Percentiles rank a stretch among this genome's conserved stretches.
These are phyloP conservation scores for Emmonsia crescens DNA, from an alignment of 2,329 filamentous ascomycete genomes.

Conservation along the genomic window DNA sequence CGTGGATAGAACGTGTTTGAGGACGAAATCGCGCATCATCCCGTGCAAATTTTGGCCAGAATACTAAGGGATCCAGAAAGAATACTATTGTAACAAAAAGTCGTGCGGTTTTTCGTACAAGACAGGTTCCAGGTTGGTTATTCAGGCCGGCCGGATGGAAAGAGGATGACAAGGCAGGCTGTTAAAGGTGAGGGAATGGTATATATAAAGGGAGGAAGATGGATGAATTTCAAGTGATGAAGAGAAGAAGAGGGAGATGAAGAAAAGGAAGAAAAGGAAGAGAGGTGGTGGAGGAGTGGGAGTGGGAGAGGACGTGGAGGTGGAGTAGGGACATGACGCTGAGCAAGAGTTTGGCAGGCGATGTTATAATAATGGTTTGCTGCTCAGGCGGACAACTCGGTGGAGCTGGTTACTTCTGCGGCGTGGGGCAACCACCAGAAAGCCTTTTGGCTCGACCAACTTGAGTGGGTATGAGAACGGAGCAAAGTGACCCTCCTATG, in stretches of 20 bases:
- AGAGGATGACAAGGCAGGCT: background rate
- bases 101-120: background rate
- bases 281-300: conserved; percentile 9
- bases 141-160: background rate
- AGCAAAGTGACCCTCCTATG: too few relatives aligned
- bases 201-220: background rate
- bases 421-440: background rate
- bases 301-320: background rate
- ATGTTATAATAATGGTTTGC: too few relatives aligned
- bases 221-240: background rate
- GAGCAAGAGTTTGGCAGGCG: background rate
- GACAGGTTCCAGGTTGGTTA: background rate
- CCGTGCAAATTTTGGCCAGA: background rate
- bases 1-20: conserved; percentile 4
- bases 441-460: background rate
- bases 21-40: conserved; percentile 4
- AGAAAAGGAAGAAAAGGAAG: background rate
- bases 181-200: background rate
- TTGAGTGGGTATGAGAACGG: background rate
- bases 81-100: background rate
- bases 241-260: conserved; percentile 4
- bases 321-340: background rate
- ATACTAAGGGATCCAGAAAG: too few relatives aligned
- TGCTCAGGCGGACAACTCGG: background rate
- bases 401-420: background rate